Conservation (phyloP, 2,329 filamentous ascomycete genomes). For the Colletotrichum aenigma region DNA sequence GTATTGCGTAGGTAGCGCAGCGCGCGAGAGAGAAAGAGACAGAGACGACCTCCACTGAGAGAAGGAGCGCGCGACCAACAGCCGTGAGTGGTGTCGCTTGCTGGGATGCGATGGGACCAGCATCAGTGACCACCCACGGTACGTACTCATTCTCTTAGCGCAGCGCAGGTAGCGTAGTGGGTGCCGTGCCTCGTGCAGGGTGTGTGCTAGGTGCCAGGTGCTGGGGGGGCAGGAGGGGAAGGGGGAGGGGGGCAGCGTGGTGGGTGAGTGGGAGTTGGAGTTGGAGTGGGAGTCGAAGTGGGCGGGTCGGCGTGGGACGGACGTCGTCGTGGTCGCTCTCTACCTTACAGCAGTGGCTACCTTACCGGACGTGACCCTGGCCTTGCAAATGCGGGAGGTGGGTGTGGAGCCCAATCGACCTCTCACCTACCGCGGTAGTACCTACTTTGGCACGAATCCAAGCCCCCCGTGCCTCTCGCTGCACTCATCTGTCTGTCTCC, state of each 20-base stretch:
- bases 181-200: slow-evolving; percentile 11
- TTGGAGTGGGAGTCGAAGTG: slow-evolving; percentile 15
- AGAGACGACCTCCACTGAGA: not conserved
- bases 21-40: not conserved
- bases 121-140: not conserved
- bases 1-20: slow-evolving; percentile 6
- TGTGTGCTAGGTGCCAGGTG: not conserved
- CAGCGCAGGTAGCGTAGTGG: not conserved
- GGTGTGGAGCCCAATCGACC: slow-evolving; percentile 3
- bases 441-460: not conserved
- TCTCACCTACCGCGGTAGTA: not conserved
- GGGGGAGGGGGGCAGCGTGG: not conserved
- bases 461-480: not conserved
- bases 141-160: not conserved
- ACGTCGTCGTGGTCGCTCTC: not conserved
- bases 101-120: not conserved
- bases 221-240: not conserved
- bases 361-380: not conserved
- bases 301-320: not conserved
- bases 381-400: slow-evolving; percentile 10
- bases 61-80: not conserved
- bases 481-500: not conserved
- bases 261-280: slow-evolving; percentile 15
- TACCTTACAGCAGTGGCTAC: not conserved
- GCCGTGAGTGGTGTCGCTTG: slow-evolving; percentile 11